These are phyloP conservation scores for Rubus parviflorus DNA, from an alignment of 306 rosid genomes.

Conservation along the genomic window DNA sequence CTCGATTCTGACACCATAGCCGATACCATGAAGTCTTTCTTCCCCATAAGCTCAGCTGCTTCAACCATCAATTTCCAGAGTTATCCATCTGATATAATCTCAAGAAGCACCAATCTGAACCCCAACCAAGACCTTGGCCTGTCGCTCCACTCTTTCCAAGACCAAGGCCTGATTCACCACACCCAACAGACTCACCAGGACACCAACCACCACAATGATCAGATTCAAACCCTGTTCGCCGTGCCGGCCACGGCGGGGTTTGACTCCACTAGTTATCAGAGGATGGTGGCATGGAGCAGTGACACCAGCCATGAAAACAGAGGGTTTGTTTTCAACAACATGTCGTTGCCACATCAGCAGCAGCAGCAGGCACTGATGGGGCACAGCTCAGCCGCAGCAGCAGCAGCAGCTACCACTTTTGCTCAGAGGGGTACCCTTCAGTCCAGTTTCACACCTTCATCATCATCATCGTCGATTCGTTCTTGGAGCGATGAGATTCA, in stretches of 20 bases:
- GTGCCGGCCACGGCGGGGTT: constrained; percentile 41
- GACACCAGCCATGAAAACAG: constrained; percentile 14
- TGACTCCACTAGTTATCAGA: constrained; percentile 44
- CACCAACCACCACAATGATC: constrained; percentile 36
- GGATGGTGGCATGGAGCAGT: constrained; percentile 53
- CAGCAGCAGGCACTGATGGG: constrained; percentile 33
- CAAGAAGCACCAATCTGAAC: constrained; percentile 41
- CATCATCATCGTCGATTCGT: constrained; percentile 27
- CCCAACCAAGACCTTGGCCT: constrained; percentile 64
- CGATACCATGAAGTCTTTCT: constrained; percentile 48
- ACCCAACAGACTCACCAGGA: constrained; percentile 33
- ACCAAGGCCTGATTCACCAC: constrained; percentile 33
- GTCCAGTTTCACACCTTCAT: constrained; percentile 54
- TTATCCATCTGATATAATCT: constrained; percentile 50
- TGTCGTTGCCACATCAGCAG: constrained; percentile 16
- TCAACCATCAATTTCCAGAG: constrained; percentile 56
- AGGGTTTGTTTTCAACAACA: constrained; percentile 41
- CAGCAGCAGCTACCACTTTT: constrained; percentile 13
- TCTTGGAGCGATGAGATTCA: constrained; percentile 56
- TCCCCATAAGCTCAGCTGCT: constrained; percentile 57
- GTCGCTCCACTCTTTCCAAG: constrained; percentile 69
- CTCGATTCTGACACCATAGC: constrained; percentile 47
- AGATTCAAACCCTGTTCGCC: constrained; percentile 31
- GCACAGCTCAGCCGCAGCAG: constrained; percentile 31
- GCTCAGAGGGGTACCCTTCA: constrained; percentile 68